Percentiles rank a stretch among this genome's conserved stretches.
Conservation (phyloP, 805 yeast genomes). For the Wickerhamiella siamensis region DNA sequence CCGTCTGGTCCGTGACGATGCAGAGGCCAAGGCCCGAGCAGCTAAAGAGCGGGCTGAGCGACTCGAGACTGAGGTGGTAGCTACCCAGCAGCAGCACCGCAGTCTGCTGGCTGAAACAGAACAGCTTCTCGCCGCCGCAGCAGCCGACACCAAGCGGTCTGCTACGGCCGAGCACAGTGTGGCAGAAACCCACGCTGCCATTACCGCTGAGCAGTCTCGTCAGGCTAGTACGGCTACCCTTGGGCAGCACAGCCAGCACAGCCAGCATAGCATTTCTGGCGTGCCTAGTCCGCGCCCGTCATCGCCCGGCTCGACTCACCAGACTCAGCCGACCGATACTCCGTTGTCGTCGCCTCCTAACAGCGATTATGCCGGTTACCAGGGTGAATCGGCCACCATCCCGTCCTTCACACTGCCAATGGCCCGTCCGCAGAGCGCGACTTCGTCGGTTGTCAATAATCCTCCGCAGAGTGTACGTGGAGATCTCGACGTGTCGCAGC, state of each 20-base stretch:
- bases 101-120: conserved; percentile 2
- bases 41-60: conserved; percentile 5
- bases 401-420: conserved; percentile 31
- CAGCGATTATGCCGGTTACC: conserved; percentile 1
- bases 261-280: not conserved
- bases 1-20: conserved; percentile 1
- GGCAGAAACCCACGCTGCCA: not conserved
- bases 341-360: conserved; percentile 4
- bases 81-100: conserved; percentile 6
- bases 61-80: conserved; percentile 3
- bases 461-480: conserved; percentile 85
- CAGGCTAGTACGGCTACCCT: not conserved
- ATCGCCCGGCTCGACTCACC: not conserved
- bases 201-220: not conserved
- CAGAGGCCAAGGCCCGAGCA: conserved; percentile 1
- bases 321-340: conserved; percentile 1
- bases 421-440: conserved; percentile 60
- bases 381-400: not conserved
- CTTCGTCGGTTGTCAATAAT: conserved; percentile 85
- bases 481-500: conserved; percentile 32
- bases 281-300: conserved; percentile 7
- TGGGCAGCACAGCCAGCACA: not conserved
- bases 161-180: not conserved
- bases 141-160: not conserved
- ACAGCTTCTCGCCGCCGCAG: not conserved